Evolutionary conservation across 176 grass and related monocot species (phyloP), one percentile per base, ranked within the genome.

Genomic region (Aechmea fasciata): DNA sequence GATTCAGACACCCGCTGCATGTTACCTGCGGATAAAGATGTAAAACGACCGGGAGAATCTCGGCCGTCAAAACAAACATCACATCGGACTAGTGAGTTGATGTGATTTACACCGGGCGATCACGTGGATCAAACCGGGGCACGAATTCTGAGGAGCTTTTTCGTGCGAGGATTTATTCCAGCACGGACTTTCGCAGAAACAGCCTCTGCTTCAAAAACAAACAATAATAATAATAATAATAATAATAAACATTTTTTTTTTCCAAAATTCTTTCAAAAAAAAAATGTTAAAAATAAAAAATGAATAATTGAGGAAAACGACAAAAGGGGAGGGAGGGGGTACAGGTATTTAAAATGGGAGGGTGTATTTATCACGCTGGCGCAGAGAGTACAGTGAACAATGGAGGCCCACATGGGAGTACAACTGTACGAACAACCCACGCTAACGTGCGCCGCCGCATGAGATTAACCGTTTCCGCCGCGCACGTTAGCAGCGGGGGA

Each of bases 1-100:
- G 68, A 76, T 77, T 83, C 85, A 69, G 70, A 64, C 13, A 26
- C 50, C 7, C 10, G 41, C 59, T 29, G 70, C 25, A 17, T 48
- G 50, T 19, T 23, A 52, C 10, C 29, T n/a, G 4, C 10, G 52
- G 52, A 17, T 18, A 19, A 9, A 10, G 13, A 61, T 1, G 20
- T 15, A 61, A 15, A 61, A 3, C 3, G 52, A 61, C 55, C 55
- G 55, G 7, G 28, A 12, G 28, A n/a, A 71, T 20, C 51, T 15
- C 48, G 2, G 66, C 50, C 50, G 13, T 53, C 75, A 64, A 49
- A 54, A 69, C 15, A 55, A 55, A 15, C 81, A 69, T 76, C 73
- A 22, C 52, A 55, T 68, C 74, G 11, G 1, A 19, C 13, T 49
- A 47, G 33, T 11, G 51, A 3, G 4, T 10, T 9, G 1, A 29